These are phyloP conservation scores for Piromyces sp. DNA, from an alignment of 192 early-diverging fungal species.

Conservation along the genomic window DNA sequence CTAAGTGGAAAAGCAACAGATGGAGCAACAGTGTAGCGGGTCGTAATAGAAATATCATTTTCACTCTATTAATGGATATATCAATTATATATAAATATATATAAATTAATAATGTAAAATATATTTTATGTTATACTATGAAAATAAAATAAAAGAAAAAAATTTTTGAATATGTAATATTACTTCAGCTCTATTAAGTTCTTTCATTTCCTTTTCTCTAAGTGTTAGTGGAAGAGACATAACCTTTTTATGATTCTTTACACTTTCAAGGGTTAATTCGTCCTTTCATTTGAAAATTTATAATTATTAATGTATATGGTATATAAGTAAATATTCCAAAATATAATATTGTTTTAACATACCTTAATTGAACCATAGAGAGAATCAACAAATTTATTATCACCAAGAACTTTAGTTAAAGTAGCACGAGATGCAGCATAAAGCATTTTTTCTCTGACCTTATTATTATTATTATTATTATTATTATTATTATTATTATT, in stretches of 20 bases:
- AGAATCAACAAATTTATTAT: constrained; percentile 58
- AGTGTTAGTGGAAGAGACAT: background rate
- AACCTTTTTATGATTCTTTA: background rate
- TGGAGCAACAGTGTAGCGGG: constrained; percentile 13
- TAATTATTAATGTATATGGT: too few species aligned
- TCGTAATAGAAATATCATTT: background rate
- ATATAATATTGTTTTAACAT: too few species aligned
- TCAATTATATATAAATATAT: too few species aligned
- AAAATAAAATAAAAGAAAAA: too few species aligned
- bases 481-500: too few species aligned
- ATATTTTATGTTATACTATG: too few species aligned
- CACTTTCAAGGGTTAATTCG: background rate
- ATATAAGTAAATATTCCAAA: too few species aligned
- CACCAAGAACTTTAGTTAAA: constrained; percentile 61
- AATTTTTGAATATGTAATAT: too few species aligned
- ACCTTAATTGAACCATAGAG: constrained; percentile 61
- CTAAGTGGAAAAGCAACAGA: constrained; percentile 45
- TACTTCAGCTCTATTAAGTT: background rate
- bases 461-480: too few species aligned
- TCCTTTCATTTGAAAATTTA: too few species aligned
- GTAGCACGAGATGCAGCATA: constrained; percentile 74
- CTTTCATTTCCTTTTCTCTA: background rate
- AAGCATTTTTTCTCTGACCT: constrained; percentile 83
- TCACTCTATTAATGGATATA: too few species aligned
- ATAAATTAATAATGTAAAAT: too few species aligned